Base-by-base conservation (phyloP, 176 grass and related monocot genomes). In the Eremochloa ophiuroides region DNA sequence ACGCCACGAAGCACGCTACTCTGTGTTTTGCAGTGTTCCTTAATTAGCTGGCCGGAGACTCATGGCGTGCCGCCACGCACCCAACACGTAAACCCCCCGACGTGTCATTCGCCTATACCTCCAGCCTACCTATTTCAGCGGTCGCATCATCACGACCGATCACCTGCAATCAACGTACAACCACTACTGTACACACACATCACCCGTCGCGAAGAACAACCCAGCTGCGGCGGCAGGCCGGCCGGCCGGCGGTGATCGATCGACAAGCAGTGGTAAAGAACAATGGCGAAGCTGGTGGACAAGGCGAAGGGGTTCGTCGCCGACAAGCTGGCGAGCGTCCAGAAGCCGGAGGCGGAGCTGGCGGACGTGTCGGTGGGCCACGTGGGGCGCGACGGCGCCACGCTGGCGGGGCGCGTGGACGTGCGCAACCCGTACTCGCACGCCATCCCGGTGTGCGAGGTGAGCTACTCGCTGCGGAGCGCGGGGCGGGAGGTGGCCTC, bases 271-370 rank as follows among this genome's bases (percentile, higher is more conserved):
- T 7, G 2, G 1, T 34, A 40, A 40, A 1, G 16, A 22, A 3
- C 4, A 58, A 95, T 95, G 93, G 31, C 93, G 75, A 65, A 88
- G 46, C 34, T 95, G 10, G 15, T 95, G 77, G 62, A 84, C 76
- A 90, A 90, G 82, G 93, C 90, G n/a, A 92, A 92, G 85, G 93
- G 29, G 48, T 86, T 92, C 63, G 65, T 91, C 15, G 90, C 85
- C 10, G 90, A 90, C 17, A 95, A 92, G 79, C 70, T 95, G 38
- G 64, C 87, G 5, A 25, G 64, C 2, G 23, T 92, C 28, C 18
- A 59, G 87, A 95, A 95, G 78, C 93, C 93, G 10, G 93, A 95
- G 82, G 93, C 93, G 22, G 77, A 84, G 27, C 87, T 95, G 8
- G 38, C 74, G 0, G 90, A 90, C 58, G 22, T 95, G 64, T 75